Base-by-base conservation (phyloP, 2,329 filamentous ascomycete genomes). In the Cladosporium phlei region DNA sequence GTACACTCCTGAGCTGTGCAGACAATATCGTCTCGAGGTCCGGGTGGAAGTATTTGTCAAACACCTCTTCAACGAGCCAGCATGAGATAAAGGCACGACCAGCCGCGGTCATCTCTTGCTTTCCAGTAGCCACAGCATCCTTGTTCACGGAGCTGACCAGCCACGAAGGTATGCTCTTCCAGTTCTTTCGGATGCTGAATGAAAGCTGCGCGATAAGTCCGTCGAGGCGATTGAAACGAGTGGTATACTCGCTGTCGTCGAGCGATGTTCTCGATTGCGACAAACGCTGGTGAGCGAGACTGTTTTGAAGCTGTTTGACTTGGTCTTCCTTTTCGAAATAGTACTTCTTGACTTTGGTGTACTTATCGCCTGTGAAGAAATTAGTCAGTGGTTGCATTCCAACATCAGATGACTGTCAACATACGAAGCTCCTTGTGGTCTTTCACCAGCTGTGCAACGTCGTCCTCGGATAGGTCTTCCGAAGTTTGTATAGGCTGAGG, bases 81-180 rank as follows among this genome's bases (percentile, higher is more conserved):
- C 83, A 80, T 21, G 86, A 86, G 56, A 98, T 89, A 54, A 90
- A 82, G 10, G 91, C 89, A 45, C 91, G 82, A 12, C 93, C 93
- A 19, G 95, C 85, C 4, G 90, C 90, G 5, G 89, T 97, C 93
- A 98, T 98, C 67, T 98, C 93, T 66, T 96, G 90, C 62, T 90
- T 95, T 51, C 90, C 93, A 8, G 85, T 88, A 58, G 83, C 80
- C 45, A 94, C 76, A 1, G 89, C 91, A 59, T 95, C 90, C 43
- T 85, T 76, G 65, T 91, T 96, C 54, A 95, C 86, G 46, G 82
- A 87, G 19, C 76, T 77, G 46, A 82, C 78, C 34, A 98, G 74
- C 88, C 89, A 97, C 5, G 74, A 64, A 0, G 93, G 93, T 46
- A 97, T 76, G 25, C 75, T 74, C 52, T 80, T 81, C 93, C 93